phyloP scores from a whole-genome alignment of 164 flowering plant genomes.

The Umbilicus rupestris region DNA sequence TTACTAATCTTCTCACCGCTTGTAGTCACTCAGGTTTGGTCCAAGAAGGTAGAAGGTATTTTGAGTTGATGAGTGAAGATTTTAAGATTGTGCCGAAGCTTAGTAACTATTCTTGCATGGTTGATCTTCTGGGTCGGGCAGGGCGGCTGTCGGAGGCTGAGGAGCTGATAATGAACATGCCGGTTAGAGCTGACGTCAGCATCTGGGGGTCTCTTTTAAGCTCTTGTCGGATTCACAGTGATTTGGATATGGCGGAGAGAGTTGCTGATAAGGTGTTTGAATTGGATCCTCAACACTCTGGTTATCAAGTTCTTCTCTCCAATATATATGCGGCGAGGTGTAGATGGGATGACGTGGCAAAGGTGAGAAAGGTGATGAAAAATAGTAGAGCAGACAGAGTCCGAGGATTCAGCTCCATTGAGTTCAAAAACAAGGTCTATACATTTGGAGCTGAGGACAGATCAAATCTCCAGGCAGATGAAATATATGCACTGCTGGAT shows the following conservation, averaged over 20 bases:
- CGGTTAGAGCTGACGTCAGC: slow-evolving; percentile 18
- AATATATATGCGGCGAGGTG: slow-evolving; percentile 27
- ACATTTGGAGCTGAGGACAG: slow-evolving; percentile 22
- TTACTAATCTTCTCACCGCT: slow-evolving; percentile 24
- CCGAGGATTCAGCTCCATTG: slow-evolving; percentile 25
- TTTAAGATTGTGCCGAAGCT: slow-evolving; percentile 16
- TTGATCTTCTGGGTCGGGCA: slow-evolving; percentile 26
- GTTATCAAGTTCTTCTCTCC: slow-evolving; percentile 26
- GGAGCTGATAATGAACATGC: slow-evolving; percentile 20
- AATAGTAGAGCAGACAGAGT: slow-evolving; percentile 14
- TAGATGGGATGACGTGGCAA: slow-evolving; percentile 24
- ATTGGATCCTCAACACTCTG: slow-evolving; percentile 20
- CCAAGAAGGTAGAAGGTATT: slow-evolving; percentile 18
- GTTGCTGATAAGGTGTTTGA: slow-evolving; percentile 18
- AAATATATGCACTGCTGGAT: slow-evolving; percentile 15
- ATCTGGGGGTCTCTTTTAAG: slow-evolving; percentile 30
- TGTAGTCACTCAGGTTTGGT: slow-evolving; percentile 27
- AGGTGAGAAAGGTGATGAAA: slow-evolving; percentile 17
- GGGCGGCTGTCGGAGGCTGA: slow-evolving; percentile 25
- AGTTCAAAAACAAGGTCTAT: slow-evolving; percentile 15
- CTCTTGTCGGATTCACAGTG: slow-evolving; percentile 24
- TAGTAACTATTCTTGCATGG: slow-evolving; percentile 23
- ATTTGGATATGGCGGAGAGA: slow-evolving; percentile 22
- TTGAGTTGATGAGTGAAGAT: slow-evolving; percentile 16
- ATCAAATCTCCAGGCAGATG: slow-evolving; percentile 19